These are phyloP conservation scores for Chenopodium album DNA, from an alignment of 148 eudicot genomes.

Conservation along the genomic window DNA sequence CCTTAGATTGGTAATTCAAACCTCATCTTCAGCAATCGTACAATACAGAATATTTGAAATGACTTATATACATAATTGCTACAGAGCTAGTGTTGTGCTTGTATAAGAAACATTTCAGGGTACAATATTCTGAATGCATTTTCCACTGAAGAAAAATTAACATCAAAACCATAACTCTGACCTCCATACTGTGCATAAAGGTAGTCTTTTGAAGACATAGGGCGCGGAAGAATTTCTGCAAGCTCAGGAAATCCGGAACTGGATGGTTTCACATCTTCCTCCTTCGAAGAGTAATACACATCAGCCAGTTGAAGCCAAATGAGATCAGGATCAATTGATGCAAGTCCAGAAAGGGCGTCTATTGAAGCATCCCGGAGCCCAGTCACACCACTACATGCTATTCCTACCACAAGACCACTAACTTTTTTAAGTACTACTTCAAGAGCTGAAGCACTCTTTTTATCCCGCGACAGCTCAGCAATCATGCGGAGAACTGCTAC, in stretches of 20 bases:
- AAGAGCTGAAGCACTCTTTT: constrained; percentile 72
- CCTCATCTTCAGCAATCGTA: neutral
- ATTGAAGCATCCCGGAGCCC: constrained; percentile 71
- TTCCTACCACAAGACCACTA: constrained; percentile 74
- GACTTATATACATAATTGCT: constrained; percentile 1
- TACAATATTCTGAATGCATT: constrained; percentile 51
- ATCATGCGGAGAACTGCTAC: constrained; percentile 80
- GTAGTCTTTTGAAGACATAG: constrained; percentile 50
- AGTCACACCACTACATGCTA: constrained; percentile 77
- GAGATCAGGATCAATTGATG: constrained; percentile 77
- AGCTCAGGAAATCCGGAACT: constrained; percentile 47
- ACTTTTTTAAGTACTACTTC: constrained; percentile 74
- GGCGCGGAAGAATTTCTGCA: constrained; percentile 52
- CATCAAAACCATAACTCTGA: constrained; percentile 79
- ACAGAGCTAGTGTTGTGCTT: constrained; percentile 23
- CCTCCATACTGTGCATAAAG: constrained; percentile 84
- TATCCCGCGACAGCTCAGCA: constrained; percentile 59
- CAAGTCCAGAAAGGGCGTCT: constrained; percentile 70
- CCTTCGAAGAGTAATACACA: constrained; percentile 67
- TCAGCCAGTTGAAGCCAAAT: constrained; percentile 90
- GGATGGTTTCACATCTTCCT: constrained; percentile 41
- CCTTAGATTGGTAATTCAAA: too few relatives aligned
- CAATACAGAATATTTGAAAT: neutral
- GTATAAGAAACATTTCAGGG: constrained; percentile 36
- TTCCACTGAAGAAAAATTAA: constrained; percentile 64